Conservation (phyloP, 768 basidiomycete genomes). For the Clavulina sp. region DNA sequence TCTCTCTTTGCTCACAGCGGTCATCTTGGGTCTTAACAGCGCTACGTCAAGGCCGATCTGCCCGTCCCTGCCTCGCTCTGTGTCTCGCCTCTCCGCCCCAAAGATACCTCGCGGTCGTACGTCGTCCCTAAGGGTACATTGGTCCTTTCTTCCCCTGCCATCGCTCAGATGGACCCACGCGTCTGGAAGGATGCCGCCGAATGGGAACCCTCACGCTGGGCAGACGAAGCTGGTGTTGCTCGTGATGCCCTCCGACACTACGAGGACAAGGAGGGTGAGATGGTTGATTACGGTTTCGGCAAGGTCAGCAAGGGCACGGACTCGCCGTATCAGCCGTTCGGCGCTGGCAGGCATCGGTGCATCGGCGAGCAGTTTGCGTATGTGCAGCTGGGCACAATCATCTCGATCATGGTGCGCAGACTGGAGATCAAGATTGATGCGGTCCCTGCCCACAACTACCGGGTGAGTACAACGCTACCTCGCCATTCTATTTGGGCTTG, state of each 20-base stretch:
- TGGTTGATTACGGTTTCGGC: constrained; percentile 93
- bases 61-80: constrained; percentile 63
- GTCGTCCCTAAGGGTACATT: constrained; percentile 81
- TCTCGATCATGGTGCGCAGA: constrained; percentile 59
- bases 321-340: constrained; percentile 93
- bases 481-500: constrained; percentile 1
- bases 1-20: background rate
- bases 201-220: constrained; percentile 80
- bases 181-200: constrained; percentile 56
- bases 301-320: constrained; percentile 92
- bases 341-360: constrained; percentile 88
- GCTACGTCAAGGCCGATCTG: constrained; percentile 75
- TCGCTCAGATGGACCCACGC: constrained; percentile 70
- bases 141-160: constrained; percentile 74
- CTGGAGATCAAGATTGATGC: constrained; percentile 52
- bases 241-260: constrained; percentile 63
- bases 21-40: constrained; percentile 22
- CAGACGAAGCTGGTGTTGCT: constrained; percentile 66
- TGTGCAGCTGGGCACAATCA: constrained; percentile 73
- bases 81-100: constrained; percentile 49
- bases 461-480: constrained; percentile 34
- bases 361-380: constrained; percentile 96
- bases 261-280: constrained; percentile 59
- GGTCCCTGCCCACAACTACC: constrained; percentile 78
- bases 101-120: constrained; percentile 28